Base-by-base conservation (phyloP, 306 rosid species). In the Malus sieversii region DNA sequence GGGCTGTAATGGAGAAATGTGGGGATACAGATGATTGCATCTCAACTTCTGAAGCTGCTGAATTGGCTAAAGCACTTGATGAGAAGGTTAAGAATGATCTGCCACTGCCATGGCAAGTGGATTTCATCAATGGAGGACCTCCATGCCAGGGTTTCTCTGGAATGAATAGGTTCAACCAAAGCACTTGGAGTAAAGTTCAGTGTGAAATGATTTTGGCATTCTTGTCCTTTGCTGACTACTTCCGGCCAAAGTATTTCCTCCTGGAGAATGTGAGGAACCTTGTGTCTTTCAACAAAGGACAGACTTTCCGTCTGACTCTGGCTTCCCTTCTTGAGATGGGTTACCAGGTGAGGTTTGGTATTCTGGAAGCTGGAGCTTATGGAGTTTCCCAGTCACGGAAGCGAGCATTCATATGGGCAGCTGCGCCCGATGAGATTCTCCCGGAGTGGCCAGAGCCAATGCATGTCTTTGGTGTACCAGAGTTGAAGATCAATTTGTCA, bases 81-180 rank as follows among this genome's bases (percentile, higher is more conserved):
- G 93, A 87, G 59, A 84, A 83, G 71, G 90, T 81, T 45, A 78
- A 83, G 67, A 82, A 68, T 79, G 84, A 82, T 79, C 81, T 95
- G 75, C 98, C 98, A 0, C 53, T 93, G 82, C 99, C 97, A 18
- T 96, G 99, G 22, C 88, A 90, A 88, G 98, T 95, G 48, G 99
- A 95, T 81, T 95, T 95, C 81, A 95, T 95, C 53, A 95, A 95
- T 77, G 99, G 99, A 67, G 99, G 99, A 7, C 98, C 99, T 80
- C 98, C 99, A 75, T 95, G 98, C 82, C 99, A 95, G 97, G 99
- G 99, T 40, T 95, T 95, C 86, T 95, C 99, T 35, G 99, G 99
- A 66, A 95, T 95, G 99, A 95, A 95, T 72, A 86, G 99, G 75
- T 95, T 95, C 82, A 95, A 88, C 74, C 88, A 86, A 59, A 84